Percentiles rank a stretch among this genome's conserved stretches.
These are phyloP conservation scores for Xylariaceae sp. DNA, from an alignment of 2,329 filamentous ascomycete species.

Conservation along the genomic window DNA sequence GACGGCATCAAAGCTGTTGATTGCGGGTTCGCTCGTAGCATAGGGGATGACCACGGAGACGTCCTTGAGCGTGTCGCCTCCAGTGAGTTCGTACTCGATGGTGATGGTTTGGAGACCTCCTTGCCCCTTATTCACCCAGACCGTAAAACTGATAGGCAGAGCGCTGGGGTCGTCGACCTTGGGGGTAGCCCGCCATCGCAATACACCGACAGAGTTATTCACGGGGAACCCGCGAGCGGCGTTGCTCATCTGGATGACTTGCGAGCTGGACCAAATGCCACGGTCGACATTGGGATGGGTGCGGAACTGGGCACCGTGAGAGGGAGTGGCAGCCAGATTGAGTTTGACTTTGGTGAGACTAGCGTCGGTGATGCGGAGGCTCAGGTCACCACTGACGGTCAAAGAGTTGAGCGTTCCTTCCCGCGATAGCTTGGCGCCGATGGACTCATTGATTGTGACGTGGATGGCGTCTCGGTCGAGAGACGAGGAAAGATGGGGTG, in stretches of 20 bases:
- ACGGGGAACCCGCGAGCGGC: constrained; percentile 83
- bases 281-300: constrained; percentile 97
- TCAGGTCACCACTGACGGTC: constrained; percentile 86
- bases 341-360: constrained; percentile 90
- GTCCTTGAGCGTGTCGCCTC: constrained; percentile 72
- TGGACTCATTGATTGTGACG: constrained; percentile 82
- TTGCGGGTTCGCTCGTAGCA: constrained; percentile 74
- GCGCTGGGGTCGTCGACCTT: constrained; percentile 75
- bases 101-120: constrained; percentile 83
- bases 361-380: constrained; percentile 83
- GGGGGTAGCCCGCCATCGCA: constrained; percentile 85
- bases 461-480: constrained; percentile 82
- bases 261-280: constrained; percentile 75
- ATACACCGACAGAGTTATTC: constrained; percentile 87
- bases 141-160: constrained; percentile 91
- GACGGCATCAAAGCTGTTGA: constrained; percentile 89
- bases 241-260: constrained; percentile 87
- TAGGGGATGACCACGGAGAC: constrained; percentile 88
- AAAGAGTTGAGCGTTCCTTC: constrained; percentile 85
- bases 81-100: constrained; percentile 90
- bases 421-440: constrained; percentile 81
- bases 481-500: constrained; percentile 60
- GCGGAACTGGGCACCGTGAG: constrained; percentile 83
- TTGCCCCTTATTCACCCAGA: constrained; percentile 90
- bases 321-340: constrained; percentile 69